Percentiles rank a stretch among this genome's conserved stretches.
Conservation (phyloP, 345 rosid species). For the Citrus australasica region DNA sequence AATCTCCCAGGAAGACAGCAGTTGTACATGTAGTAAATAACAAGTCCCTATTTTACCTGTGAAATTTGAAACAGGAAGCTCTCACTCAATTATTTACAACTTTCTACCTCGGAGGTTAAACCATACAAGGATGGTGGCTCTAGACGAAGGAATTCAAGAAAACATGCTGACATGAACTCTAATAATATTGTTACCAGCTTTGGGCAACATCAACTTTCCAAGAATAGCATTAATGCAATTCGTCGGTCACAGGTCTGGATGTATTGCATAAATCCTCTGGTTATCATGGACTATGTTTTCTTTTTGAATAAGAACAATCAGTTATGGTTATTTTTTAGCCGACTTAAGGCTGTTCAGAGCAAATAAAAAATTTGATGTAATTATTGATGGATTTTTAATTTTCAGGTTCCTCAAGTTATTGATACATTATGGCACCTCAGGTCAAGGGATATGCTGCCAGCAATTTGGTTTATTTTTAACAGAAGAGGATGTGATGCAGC, state of each 20-base stretch:
- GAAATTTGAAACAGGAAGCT: conserved; percentile 62
- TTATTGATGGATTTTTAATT: conserved; percentile 14
- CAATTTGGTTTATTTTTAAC: conserved; percentile 93
- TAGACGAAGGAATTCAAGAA: conserved; percentile 68
- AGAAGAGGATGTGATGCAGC: conserved; percentile 97
- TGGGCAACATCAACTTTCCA: conserved; percentile 61
- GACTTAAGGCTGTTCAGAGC: neutral
- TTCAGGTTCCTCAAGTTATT: conserved; percentile 82
- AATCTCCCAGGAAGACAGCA: neutral
- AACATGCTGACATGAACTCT: conserved; percentile 35
- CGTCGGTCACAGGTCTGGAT: conserved; percentile 73
- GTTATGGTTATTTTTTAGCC: neutral
- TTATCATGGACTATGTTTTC: neutral
- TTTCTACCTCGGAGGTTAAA: conserved; percentile 56
- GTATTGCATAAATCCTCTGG: conserved; percentile 9
- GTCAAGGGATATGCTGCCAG: conserved; percentile 82
- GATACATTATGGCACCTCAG: conserved; percentile 77
- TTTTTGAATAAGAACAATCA: conserved; percentile 2
- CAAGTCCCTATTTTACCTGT: conserved; percentile 12
- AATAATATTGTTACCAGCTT: conserved; percentile 30
- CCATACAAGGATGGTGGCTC: conserved; percentile 48
- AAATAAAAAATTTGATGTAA: conserved; percentile 2
- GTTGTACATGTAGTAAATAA: conserved; percentile 5
- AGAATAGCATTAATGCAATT: conserved; percentile 70
- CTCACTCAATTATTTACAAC: conserved; percentile 71